A percentile compares a stretch with the other conserved stretches of the same genome.
Conservation (phyloP, 768 basidiomycete genomes). For the Boletus vinaceobasis region DNA sequence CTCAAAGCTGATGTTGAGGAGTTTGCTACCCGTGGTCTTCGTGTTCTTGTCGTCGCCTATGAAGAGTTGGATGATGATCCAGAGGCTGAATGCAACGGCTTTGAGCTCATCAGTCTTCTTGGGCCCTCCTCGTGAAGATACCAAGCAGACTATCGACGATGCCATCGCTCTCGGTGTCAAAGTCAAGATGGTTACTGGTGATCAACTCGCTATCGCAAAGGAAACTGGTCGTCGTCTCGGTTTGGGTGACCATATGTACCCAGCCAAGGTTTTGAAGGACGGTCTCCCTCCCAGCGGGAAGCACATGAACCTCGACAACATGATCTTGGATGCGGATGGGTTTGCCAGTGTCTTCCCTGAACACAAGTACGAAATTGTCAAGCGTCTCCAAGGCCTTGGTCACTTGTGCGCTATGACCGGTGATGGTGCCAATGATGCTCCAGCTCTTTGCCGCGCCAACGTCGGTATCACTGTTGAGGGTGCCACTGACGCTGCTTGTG, state of each 20-base stretch:
- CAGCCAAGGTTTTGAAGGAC: conserved; percentile 97
- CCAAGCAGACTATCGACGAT: conserved; percentile 98
- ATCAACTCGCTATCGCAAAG: conserved; percentile 99
- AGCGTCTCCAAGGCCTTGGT: conserved; percentile 93
- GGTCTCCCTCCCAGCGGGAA: conserved; percentile 86
- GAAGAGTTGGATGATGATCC: conserved; percentile 85
- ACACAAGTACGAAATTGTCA: conserved; percentile 99
- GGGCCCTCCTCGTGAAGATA: conserved; percentile 97
- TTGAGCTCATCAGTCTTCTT: conserved; percentile 95
- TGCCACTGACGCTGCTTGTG: conserved; percentile 97
- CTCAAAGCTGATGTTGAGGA: conserved; percentile 96
- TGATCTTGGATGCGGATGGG: conserved; percentile 99
- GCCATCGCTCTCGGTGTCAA: conserved; percentile 93
- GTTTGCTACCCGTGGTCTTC: conserved; percentile 92
- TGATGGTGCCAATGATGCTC: conserved; percentile 99
- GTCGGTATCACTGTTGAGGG: conserved; percentile 99
- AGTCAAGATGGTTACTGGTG: conserved; percentile 99
- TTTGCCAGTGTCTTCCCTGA: conserved; percentile 99
- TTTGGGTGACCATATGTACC: conserved; percentile 99
- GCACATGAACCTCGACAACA: conserved; percentile 84
- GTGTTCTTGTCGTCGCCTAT: conserved; percentile 90
- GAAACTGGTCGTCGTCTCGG: conserved; percentile 98
- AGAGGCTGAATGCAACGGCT: conserved; percentile 91
- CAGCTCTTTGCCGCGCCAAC: conserved; percentile 95
- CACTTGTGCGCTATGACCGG: conserved; percentile 99